Conservation (phyloP, 495 filamentous ascomycete genomes). For the Penicillium ucsense region DNA sequence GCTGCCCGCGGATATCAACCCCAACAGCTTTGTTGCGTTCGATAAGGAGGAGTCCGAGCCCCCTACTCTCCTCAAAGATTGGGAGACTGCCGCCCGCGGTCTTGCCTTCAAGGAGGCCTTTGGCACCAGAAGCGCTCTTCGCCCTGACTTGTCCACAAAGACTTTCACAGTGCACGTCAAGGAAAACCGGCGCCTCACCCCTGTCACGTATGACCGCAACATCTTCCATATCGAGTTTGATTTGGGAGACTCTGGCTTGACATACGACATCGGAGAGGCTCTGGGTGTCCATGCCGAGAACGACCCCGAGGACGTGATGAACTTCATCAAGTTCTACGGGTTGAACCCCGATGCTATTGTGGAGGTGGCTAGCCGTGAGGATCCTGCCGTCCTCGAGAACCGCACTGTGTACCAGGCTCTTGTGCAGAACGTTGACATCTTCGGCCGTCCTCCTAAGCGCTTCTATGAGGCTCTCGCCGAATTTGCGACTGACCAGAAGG, state of each 20-base stretch:
- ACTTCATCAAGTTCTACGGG: slow-evolving; percentile 85
- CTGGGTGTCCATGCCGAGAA: slow-evolving; percentile 95
- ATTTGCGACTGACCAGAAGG: slow-evolving; percentile 70
- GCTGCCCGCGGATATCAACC: slow-evolving; percentile 51
- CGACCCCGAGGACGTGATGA: slow-evolving; percentile 61
- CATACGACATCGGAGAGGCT: slow-evolving; percentile 96
- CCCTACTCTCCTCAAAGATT: slow-evolving; percentile 55
- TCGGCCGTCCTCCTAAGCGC: slow-evolving; percentile 89
- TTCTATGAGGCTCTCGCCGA: slow-evolving; percentile 92
- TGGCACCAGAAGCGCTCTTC: slow-evolving; percentile 57
- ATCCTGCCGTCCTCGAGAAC: slow-evolving; percentile 66
- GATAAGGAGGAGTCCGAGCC: slow-evolving; percentile 67
- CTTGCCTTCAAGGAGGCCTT: slow-evolving; percentile 94
- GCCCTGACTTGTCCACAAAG: slow-evolving; percentile 78
- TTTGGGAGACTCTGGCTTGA: slow-evolving; percentile 78
- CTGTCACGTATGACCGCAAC: slow-evolving; percentile 84
- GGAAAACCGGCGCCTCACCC: slow-evolving; percentile 90
- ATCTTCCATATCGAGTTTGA: slow-evolving; percentile 99
- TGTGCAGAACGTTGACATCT: slow-evolving; percentile 91
- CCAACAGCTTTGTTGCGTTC: slow-evolving; percentile 75
- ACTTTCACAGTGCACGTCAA: slow-evolving; percentile 83
- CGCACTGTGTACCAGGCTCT: slow-evolving; percentile 90
- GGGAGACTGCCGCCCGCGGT: slow-evolving; percentile 75
- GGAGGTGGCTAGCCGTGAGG: slow-evolving; percentile 81
- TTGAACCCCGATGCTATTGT: slow-evolving; percentile 74